These are phyloP conservation scores for Pichia heedii DNA, from an alignment of 805 yeast species.

Conservation along the genomic window DNA sequence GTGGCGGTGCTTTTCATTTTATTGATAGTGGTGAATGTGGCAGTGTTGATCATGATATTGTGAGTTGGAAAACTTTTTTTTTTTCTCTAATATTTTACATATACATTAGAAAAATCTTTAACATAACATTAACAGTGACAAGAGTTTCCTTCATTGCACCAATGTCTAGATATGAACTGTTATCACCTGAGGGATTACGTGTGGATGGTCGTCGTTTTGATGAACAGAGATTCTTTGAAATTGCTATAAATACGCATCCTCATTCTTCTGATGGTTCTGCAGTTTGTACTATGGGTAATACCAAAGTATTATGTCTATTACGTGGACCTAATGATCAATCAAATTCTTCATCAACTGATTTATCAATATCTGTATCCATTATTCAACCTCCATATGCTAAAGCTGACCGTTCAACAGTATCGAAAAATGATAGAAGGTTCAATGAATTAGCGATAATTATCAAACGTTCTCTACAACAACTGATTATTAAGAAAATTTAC, in stretches of 20 bases:
- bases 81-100: too few relatives aligned
- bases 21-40: too few relatives aligned
- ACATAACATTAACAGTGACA: too few relatives aligned
- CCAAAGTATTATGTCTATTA: conserved; percentile 77
- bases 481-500: conserved; percentile 62
- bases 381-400: conserved; percentile 77
- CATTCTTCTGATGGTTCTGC: conserved; percentile 87
- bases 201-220: conserved; percentile 94
- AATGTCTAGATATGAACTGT: conserved; percentile 56
- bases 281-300: conserved; percentile 83
- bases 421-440: conserved; percentile 59
- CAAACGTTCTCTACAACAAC: conserved; percentile 63
- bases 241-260: conserved; percentile 83
- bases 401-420: conserved; percentile 60
- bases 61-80: too few relatives aligned
- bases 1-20: too few relatives aligned
- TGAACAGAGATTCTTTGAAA: conserved; percentile 74
- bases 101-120: too few relatives aligned
- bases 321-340: conserved; percentile 78
- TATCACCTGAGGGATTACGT: conserved; percentile 92
- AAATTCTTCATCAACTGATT: conserved; percentile 46
- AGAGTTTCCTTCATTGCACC: background rate
- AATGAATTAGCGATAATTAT: conserved; percentile 59
- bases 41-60: too few relatives aligned
- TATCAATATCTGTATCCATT: conserved; percentile 55